Evolutionary conservation across 495 filamentous ascomycete genomes (phyloP), one percentile per base, ranked within the genome.

Genomic region (Penicillium bialowiezense): DNA sequence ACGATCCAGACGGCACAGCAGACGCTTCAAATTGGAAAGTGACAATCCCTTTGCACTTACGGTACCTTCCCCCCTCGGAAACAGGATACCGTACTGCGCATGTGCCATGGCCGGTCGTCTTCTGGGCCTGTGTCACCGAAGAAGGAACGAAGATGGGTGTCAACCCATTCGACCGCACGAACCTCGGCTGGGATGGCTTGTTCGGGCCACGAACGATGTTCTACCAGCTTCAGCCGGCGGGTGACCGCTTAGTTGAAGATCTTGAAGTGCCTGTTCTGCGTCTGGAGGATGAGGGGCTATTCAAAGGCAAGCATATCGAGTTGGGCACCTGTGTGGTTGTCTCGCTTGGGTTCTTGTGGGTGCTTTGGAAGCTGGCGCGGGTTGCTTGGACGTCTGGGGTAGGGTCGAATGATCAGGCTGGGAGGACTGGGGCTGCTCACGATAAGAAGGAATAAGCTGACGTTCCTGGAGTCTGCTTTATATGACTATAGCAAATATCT

Each of bases 71-170:
- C 7, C 82, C 85, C 1, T 67, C 72, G 0, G 66, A 71, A 35
- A 71, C 75, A 5, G 82, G 82, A 2, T 76, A 82, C 43, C 67
- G 60, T 14, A 36, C 61, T 3, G 59, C 59, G 0, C 21, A 62
- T 15, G 68, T 96, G 0, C 86, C 89, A 0, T 84, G 77, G 77
- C 95, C 91, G 3, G 79, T 84, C 2, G 79, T 97, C 2, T 97
- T 98, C 74, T 97, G 92, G 92, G 93, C 91, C 1, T 98, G 93
- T 62, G 74, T 77, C 2, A 79, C 82, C 18, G 82, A 88, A 32
- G 86, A 88, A 35, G 87, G 79, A 19, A 80, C 77, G 1, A 84
- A 88, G 66, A 88, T 95, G 74, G 66, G 77, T 0, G 81, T 73
- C 4, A 96, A 84, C 59, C 93, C 93, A 1, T 98, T 98, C 63